Percentiles rank a stretch among this genome's conserved stretches.
These are phyloP conservation scores for Bonnemaisonia californica DNA, from an alignment of 31 red algal genomes.

Conservation along the genomic window DNA sequence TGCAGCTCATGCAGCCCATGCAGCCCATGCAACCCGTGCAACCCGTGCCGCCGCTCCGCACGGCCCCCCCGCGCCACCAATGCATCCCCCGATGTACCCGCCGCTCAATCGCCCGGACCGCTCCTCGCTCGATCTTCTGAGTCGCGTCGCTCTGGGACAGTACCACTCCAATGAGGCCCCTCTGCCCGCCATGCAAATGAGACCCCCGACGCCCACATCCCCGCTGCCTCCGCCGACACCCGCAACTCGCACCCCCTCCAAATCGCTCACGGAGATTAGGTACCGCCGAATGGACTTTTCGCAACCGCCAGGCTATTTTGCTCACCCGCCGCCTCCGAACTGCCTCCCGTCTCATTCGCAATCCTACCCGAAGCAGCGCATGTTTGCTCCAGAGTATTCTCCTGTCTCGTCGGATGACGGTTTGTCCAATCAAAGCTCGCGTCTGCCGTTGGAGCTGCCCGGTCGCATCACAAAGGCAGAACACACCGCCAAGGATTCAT, in stretches of 20 bases:
- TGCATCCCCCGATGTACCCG: neutral
- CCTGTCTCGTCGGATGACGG: slow-evolving; percentile 29
- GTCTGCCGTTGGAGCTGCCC: too few relatives aligned
- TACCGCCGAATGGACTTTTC: neutral
- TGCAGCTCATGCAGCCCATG: too few relatives aligned
- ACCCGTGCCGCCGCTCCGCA: too few relatives aligned
- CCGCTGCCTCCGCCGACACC: neutral
- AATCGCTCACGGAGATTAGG: neutral
- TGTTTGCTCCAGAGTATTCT: neutral
- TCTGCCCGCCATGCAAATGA: neutral
- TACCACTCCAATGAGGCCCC: neutral
- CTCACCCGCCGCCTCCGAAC: neutral
- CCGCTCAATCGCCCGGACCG: neutral
- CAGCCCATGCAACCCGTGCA: too few relatives aligned
- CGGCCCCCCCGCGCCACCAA: neutral
- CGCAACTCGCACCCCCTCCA: too few relatives aligned
- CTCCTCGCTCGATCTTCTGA: neutral
- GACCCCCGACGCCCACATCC: neutral
- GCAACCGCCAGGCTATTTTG: neutral
- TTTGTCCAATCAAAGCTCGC: neutral
- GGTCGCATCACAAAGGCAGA: slow-evolving; percentile 4
- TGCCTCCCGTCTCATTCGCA: neutral
- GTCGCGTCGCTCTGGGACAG: neutral
- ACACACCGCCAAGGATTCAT: slow-evolving; percentile 10
- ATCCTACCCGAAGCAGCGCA: too few relatives aligned